These are phyloP conservation scores for Amylocarpus encephaloides DNA, from an alignment of 2,329 filamentous ascomycete genomes.

Conservation along the genomic window DNA sequence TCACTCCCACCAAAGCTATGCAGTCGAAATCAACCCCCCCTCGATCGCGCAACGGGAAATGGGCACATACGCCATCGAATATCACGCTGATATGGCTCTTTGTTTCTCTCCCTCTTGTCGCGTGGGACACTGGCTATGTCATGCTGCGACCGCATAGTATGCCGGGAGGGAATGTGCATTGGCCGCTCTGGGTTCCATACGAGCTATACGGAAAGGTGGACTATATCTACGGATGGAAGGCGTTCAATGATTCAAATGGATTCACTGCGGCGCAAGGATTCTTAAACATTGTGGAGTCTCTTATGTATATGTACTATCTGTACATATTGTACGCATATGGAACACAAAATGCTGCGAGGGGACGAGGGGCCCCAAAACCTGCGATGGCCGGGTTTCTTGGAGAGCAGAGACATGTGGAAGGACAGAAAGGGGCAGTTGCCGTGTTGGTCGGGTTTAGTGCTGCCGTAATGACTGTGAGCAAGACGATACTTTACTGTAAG, in stretches of 20 bases:
- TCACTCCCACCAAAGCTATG: constrained; percentile 21
- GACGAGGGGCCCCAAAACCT: constrained; percentile 25
- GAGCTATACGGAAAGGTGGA: constrained; percentile 60
- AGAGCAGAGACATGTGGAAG: constrained; percentile 44
- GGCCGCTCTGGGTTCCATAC: constrained; percentile 58
- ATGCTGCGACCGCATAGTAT: constrained; percentile 61
- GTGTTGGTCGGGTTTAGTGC: constrained; percentile 52
- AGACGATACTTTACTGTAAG: constrained; percentile 62
- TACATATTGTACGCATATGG: constrained; percentile 43
- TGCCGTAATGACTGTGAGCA: constrained; percentile 58
- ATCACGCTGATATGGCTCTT: constrained; percentile 54
- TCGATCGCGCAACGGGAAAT: constrained; percentile 30
- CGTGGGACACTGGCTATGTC: constrained; percentile 61
- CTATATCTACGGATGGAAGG: constrained; percentile 60
- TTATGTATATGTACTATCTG: constrained; percentile 54
- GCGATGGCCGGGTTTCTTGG: constrained; percentile 38
- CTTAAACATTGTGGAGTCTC: constrained; percentile 55
- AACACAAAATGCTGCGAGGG: constrained; percentile 27
- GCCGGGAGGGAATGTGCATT: constrained; percentile 56
- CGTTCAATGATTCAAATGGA: constrained; percentile 52
- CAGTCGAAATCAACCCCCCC: constrained; percentile 9
- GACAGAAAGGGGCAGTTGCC: constrained; percentile 46
- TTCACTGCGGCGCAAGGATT: constrained; percentile 58
- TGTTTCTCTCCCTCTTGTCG: constrained; percentile 57
- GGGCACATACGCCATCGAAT: constrained; percentile 55